These are phyloP conservation scores for Phoma sp. DNA, from an alignment of 2,329 filamentous ascomycete species.

Conservation along the genomic window DNA sequence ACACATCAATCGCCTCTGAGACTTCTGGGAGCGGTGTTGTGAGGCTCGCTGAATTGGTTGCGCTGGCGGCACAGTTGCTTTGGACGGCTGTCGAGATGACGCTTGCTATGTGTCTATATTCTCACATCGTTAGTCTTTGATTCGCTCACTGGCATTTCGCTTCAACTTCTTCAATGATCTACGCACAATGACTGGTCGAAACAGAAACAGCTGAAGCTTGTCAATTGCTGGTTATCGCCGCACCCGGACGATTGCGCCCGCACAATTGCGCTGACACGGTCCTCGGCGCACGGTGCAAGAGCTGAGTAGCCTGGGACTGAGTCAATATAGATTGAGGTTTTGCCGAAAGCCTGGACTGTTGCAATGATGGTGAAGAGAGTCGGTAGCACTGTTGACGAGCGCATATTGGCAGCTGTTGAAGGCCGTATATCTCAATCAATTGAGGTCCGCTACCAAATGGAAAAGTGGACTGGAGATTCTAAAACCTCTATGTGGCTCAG, in stretches of 20 bases:
- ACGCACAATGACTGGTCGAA: slow-evolving; percentile 9
- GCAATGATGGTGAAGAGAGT: neutral
- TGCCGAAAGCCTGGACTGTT: slow-evolving; percentile 6
- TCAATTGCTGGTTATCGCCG: slow-evolving; percentile 26
- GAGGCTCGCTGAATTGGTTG: neutral
- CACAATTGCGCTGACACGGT: slow-evolving; percentile 28
- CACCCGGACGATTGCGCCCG: slow-evolving; percentile 28
- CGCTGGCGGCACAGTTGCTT: neutral
- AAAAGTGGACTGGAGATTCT: too few relatives aligned
- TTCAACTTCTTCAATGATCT: neutral
- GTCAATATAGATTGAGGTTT: slow-evolving; percentile 31
- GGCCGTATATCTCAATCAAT: too few relatives aligned
- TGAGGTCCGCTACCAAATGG: too few relatives aligned
- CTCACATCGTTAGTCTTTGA: neutral
- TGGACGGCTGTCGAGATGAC: slow-evolving; percentile 3
- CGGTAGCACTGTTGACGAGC: neutral
- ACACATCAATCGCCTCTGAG: neutral
- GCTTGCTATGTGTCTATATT: neutral
- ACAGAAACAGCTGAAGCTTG: slow-evolving; percentile 32
- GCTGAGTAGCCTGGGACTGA: slow-evolving; percentile 26
- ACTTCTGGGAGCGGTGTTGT: slow-evolving; percentile 1
- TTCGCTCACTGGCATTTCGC: too few relatives aligned
- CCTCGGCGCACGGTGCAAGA: slow-evolving; percentile 24
- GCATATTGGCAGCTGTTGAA: neutral
- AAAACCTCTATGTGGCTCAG: too few relatives aligned